phyloP scores from a whole-genome alignment of 2,329 filamentous ascomycete genomes.

The Podosphaera xanthii region DNA sequence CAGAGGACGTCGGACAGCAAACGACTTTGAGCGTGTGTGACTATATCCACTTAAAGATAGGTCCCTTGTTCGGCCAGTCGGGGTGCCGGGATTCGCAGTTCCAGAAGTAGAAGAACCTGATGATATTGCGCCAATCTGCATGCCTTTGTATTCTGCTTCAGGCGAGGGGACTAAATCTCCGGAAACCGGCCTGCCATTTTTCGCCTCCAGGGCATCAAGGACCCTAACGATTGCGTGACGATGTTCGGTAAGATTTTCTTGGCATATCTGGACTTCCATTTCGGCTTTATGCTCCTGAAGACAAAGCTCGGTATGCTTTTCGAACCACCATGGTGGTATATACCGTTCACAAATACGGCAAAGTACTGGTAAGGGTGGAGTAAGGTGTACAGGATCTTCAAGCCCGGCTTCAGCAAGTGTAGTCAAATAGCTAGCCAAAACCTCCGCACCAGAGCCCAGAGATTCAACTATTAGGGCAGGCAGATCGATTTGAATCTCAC shows the following conservation, averaged over 20 bases:
- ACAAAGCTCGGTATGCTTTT: constrained; percentile 93
- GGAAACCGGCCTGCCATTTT: constrained; percentile 37
- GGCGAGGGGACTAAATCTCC: constrained; percentile 24
- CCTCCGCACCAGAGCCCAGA: constrained; percentile 79
- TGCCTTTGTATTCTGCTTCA: constrained; percentile 65
- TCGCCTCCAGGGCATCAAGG: constrained; percentile 70
- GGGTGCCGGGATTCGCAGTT: constrained; percentile 45
- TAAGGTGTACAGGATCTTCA: constrained; percentile 51
- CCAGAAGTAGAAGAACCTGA: constrained; percentile 45
- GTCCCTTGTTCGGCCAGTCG: constrained; percentile 48
- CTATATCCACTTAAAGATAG: constrained; percentile 44
- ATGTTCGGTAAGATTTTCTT: constrained; percentile 80
- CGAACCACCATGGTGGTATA: constrained; percentile 98
- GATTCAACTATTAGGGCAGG: constrained; percentile 77
- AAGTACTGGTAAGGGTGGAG: constrained; percentile 63
- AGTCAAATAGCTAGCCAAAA: constrained; percentile 83
- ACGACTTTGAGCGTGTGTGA: constrained; percentile 66
- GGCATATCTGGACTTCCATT: constrained; percentile 91
- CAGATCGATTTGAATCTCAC: constrained; percentile 90
- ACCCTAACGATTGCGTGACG: constrained; percentile 88
- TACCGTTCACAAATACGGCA: constrained; percentile 95
- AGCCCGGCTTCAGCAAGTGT: constrained; percentile 64
- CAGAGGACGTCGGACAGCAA: constrained; percentile 73
- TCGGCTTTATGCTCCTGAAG: constrained; percentile 89
- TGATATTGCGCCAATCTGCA: constrained; percentile 46